Conservation (phyloP, 2,329 filamentous ascomycete species). For the Monosporascus sp. region DNA sequence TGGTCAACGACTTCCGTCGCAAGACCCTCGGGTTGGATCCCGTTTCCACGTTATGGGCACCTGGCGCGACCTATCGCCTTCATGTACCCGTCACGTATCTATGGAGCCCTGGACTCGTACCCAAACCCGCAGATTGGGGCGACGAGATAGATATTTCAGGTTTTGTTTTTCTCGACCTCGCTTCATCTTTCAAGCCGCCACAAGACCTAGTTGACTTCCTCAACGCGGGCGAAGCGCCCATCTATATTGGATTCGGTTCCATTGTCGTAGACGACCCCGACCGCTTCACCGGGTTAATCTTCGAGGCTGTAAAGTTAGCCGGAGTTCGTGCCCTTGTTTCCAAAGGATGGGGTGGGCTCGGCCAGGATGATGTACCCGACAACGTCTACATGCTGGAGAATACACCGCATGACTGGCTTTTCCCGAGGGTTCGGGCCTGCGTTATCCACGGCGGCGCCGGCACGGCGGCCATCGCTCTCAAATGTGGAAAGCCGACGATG, state of each 20-base stretch:
- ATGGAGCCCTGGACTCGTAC: constrained; percentile 61
- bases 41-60: constrained; percentile 71
- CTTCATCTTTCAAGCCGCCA: constrained; percentile 55
- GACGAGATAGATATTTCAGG: constrained; percentile 67
- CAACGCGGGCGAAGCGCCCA: constrained; percentile 48
- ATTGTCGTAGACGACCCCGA: constrained; percentile 71
- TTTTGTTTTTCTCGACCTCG: constrained; percentile 71
- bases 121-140: constrained; percentile 65
- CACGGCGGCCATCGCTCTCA: constrained; percentile 68
- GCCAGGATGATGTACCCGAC: constrained; percentile 53
- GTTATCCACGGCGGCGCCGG: constrained; percentile 76
- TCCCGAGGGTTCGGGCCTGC: constrained; percentile 59
- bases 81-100: constrained; percentile 73
- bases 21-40: constrained; percentile 66
- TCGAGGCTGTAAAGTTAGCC: constrained; percentile 58
- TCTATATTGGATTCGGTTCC: constrained; percentile 73
- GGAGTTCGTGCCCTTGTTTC: constrained; percentile 68
- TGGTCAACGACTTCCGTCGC: constrained; percentile 69
- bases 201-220: constrained; percentile 51
- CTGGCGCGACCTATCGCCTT: constrained; percentile 64
- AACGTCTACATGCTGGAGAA: constrained; percentile 69
- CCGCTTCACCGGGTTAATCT: constrained; percentile 63
- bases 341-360: constrained; percentile 71
- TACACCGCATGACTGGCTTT: constrained; percentile 72
- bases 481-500: constrained; percentile 67